Percentiles rank a stretch among this genome's conserved stretches.
These are phyloP conservation scores for Diutina mesorugosa DNA, from an alignment of 1,139 yeast species.

Conservation along the genomic window DNA sequence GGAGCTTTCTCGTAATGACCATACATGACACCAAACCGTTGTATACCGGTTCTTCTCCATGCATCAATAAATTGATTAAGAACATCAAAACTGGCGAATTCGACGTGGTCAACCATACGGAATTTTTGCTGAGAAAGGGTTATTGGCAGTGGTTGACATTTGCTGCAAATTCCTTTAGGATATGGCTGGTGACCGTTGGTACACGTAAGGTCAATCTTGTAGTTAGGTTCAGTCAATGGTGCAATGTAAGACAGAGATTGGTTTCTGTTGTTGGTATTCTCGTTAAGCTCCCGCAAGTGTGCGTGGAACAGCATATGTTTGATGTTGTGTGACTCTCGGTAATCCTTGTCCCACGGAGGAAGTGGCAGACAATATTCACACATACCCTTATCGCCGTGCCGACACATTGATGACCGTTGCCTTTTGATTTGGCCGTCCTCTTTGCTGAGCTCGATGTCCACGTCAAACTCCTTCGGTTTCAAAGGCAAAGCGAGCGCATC, in stretches of 20 bases:
- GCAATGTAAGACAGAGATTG: conserved; percentile 59
- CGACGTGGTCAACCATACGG: conserved; percentile 97
- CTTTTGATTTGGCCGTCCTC: conserved; percentile 67
- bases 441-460: conserved; percentile 59
- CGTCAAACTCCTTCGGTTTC: conserved; percentile 25
- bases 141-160: conserved; percentile 93
- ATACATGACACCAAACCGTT: conserved; percentile 74
- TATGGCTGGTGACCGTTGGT: conserved; percentile 80
- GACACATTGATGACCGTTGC: conserved; percentile 50
- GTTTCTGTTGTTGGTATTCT: conserved; percentile 40
- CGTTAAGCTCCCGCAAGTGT: conserved; percentile 59
- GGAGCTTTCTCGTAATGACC: conserved; percentile 74
- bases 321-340: conserved; percentile 62
- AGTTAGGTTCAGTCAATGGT: conserved; percentile 67
- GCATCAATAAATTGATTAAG: conserved; percentile 76
- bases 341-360: conserved; percentile 85
- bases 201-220: conserved; percentile 50
- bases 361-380: conserved; percentile 94
- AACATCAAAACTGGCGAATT: conserved; percentile 61
- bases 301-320: conserved; percentile 89
- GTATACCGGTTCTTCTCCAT: conserved; percentile 85
- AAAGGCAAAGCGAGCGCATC: conserved; percentile 11
- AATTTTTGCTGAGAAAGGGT: conserved; percentile 83
- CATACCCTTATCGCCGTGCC: conserved; percentile 91
- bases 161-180: conserved; percentile 93